Base-by-base conservation (phyloP, 2,329 filamentous ascomycete genomes). In the Phyllosticta paracitricarpa region DNA sequence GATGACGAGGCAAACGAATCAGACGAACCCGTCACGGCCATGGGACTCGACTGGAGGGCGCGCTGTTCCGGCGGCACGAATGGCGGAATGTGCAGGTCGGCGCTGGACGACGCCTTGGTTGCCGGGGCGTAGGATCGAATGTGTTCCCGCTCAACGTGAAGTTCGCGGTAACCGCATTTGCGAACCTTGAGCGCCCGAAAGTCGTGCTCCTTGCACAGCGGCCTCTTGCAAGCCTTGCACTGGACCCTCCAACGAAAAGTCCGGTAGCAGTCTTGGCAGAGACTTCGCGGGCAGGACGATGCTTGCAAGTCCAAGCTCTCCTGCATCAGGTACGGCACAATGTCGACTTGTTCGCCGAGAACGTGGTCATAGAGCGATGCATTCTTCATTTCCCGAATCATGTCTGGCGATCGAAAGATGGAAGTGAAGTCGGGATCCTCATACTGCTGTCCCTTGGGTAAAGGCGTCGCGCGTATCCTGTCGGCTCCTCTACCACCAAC, bases 191-290 rank as follows among this genome's bases (percentile, higher is more conserved):
- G 73, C 14, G 78, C 81, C 26, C 81, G 78, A 54, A 84, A 78
- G 65, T 84, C 82, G 68, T 84, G 82, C 65, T 84, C 82, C 65
- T 83, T 82, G 70, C 82, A 84, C 26, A 84, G 72, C 2, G 81
- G 77, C 59, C 77, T 81, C 51, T 81, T 81, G 71, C 82, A 84
- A 53, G 75, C 77, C 66, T 81, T 80, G 69, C 82, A 84, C 51
- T 80, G 77, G n/a, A 84, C 77, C 66, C 82, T 83, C 82, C 82
- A 84, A 56, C 80, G 77, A 55, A 81, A 79, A n/a, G 78, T 80
- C 30, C 79, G 76, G 64, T 82, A 82, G 68, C 82, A 84, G 62
- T 83, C 80, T 58, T 81, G 77, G 67, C 82, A 84, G 19, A 84
- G 68, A 55, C 81, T 82, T 53, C 82, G 78, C 2, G 82, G 82